Conservation (phyloP, 805 yeast species). For the Candida incommunis region DNA sequence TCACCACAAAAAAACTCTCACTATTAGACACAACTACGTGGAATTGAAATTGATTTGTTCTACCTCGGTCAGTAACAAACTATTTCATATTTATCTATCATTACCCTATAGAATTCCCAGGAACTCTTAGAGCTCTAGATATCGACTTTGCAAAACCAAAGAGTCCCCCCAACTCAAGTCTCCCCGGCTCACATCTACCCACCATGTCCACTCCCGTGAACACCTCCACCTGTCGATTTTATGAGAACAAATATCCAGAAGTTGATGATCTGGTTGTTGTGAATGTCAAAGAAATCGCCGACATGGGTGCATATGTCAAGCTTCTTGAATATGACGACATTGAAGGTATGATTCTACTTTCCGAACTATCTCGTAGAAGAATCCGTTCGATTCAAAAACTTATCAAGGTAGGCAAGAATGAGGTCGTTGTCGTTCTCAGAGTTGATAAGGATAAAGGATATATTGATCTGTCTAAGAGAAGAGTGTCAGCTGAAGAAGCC, state of each 20-base stretch:
- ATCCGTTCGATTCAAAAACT: constrained; percentile 94
- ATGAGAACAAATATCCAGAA: constrained; percentile 97
- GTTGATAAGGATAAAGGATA: constrained; percentile 98
- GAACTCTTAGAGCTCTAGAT: too few relatives aligned
- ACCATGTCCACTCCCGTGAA: constrained; percentile 11
- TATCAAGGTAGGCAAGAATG: constrained; percentile 96
- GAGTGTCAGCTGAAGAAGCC: constrained; percentile 96
- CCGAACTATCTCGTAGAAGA: constrained; percentile 96
- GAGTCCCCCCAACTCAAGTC: too few relatives aligned
- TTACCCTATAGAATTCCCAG: too few relatives aligned
- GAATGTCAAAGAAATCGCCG: constrained; percentile 81
- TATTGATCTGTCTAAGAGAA: constrained; percentile 92
- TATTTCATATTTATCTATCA: too few relatives aligned
- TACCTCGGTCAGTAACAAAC: too few relatives aligned
- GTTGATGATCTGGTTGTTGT: constrained; percentile 99
- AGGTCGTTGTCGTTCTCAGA: constrained; percentile 93
- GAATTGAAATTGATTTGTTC: too few relatives aligned
- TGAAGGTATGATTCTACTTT: constrained; percentile 94
- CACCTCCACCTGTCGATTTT: constrained; percentile 79
- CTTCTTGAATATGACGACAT: constrained; percentile 93
- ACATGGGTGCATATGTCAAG: constrained; percentile 97
- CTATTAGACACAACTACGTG: too few relatives aligned
- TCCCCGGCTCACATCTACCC: neutral
- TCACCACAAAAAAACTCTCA: too few relatives aligned
- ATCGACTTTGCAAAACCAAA: too few relatives aligned